Evolutionary conservation across 2,329 filamentous ascomycete species (phyloP).

Genomic region (Paradendryphiella salina): DNA sequence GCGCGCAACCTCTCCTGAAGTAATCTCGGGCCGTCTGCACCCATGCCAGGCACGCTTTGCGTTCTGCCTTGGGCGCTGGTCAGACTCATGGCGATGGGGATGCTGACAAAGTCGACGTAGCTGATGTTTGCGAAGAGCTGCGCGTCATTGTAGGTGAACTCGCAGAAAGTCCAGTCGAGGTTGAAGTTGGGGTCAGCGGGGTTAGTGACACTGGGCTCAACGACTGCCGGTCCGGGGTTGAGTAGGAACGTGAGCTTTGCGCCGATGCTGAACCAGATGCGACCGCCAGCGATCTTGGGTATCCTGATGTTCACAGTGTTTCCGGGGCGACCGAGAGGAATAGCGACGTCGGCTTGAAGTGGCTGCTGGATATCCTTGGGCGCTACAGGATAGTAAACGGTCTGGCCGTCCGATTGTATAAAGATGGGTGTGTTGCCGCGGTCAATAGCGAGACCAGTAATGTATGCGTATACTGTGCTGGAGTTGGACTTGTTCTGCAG

Average conservation of each 20-base stretch:
- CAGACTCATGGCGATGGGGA: conserved; percentile 52
- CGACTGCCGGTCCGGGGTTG: conserved; percentile 72
- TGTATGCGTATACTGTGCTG: conserved; percentile 65
- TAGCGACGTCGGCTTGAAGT: conserved; percentile 63
- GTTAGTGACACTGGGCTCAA: conserved; percentile 75
- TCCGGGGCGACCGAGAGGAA: conserved; percentile 65
- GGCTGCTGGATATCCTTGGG: conserved; percentile 57
- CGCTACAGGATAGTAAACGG: conserved; percentile 65
- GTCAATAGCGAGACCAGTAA: conserved; percentile 68
- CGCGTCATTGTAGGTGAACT: conserved; percentile 54
- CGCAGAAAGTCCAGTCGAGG: conserved; percentile 52
- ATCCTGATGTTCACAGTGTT: conserved; percentile 64
- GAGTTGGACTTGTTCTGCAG: conserved; percentile 68
- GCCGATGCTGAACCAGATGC: conserved; percentile 71
- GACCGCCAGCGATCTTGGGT: conserved; percentile 69
- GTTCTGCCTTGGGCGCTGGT: conserved; percentile 46
- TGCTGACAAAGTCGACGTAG: conserved; percentile 73
- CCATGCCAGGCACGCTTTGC: conserved; percentile 61
- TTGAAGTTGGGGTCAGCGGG: conserved; percentile 54
- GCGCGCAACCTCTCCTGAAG: conserved; percentile 59
- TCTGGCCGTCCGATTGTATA: conserved; percentile 66
- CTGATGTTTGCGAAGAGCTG: conserved; percentile 62
- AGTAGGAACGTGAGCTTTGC: conserved; percentile 67
- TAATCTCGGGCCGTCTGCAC: conserved; percentile 58
- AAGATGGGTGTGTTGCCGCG: conserved; percentile 64